Conservation (phyloP, 768 basidiomycete genomes). For the Suillus cothurnatus region DNA sequence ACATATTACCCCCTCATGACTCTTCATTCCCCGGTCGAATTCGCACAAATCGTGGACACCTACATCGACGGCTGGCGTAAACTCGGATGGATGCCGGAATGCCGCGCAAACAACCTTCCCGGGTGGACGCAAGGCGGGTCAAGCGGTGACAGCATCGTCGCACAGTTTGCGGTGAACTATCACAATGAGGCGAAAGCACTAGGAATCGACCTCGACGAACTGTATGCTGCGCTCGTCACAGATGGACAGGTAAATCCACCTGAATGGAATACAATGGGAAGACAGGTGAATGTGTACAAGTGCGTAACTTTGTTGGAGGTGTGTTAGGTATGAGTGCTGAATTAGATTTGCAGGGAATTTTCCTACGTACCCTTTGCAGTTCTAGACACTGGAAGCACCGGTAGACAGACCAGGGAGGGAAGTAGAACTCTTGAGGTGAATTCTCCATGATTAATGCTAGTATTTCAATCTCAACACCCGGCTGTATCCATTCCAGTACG, state of each 20-base stretch:
- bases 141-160: conserved; percentile 66
- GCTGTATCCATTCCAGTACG: conserved; percentile 45
- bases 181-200: conserved; percentile 63
- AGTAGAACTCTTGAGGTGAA: conserved; percentile 66
- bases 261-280: conserved; percentile 68
- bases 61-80: conserved; percentile 75
- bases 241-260: conserved; percentile 68
- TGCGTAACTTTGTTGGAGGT: conserved; percentile 27
- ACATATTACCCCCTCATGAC: conserved; percentile 70
- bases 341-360: conserved; percentile 44
- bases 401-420: conserved; percentile 67
- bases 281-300: conserved; percentile 74
- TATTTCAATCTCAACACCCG: neutral
- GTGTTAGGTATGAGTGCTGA: neutral
- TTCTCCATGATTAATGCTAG: neutral
- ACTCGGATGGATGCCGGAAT: conserved; percentile 76
- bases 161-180: conserved; percentile 69
- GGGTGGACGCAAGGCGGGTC: conserved; percentile 78
- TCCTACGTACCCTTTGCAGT: conserved; percentile 68
- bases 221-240: conserved; percentile 61
- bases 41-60: conserved; percentile 69
- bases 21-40: conserved; percentile 67
- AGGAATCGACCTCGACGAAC: conserved; percentile 61
- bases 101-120: conserved; percentile 68
- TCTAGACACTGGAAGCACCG: conserved; percentile 62